These are phyloP conservation scores for Scedosporium apiospermum DNA, from an alignment of 2,329 filamentous ascomycete species.

Conservation along the genomic window DNA sequence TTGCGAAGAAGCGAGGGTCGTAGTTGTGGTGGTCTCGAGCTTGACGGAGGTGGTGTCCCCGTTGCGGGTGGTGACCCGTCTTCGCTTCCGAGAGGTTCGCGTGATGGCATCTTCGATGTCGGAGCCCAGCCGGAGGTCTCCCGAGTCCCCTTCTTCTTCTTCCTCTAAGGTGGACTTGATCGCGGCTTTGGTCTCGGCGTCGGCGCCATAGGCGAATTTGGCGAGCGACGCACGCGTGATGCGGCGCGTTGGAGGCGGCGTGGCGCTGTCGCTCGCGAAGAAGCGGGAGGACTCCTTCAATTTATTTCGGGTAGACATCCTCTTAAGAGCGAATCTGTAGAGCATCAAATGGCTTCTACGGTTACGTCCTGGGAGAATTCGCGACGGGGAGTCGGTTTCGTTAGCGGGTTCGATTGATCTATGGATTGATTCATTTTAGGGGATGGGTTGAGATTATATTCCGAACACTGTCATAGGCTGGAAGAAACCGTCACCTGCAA, in stretches of 20 bases:
- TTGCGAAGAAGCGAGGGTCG: neutral
- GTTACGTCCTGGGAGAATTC: too few relatives aligned
- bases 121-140: conserved; percentile 5
- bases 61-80: conserved; percentile 14
- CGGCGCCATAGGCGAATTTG: conserved; percentile 15
- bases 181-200: neutral
- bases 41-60: conserved; percentile 10
- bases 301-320: neutral
- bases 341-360: neutral
- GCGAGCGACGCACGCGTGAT: conserved; percentile 16
- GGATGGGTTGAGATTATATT: too few relatives aligned
- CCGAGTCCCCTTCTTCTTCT: neutral
- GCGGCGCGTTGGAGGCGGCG: conserved; percentile 4
- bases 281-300: conserved; percentile 8
- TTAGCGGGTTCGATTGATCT: too few relatives aligned
- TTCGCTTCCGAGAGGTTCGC: conserved; percentile 20
- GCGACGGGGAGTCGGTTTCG: too few relatives aligned
- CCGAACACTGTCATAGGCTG: too few relatives aligned
- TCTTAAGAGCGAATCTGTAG: neutral
- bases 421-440: too few relatives aligned
- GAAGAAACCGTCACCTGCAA: too few relatives aligned
- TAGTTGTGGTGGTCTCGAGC: conserved; percentile 7
- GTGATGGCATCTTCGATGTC: conserved; percentile 51
- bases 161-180: neutral
- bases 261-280: conserved; percentile 14